phyloP scores from a whole-genome alignment of 2,329 filamentous ascomycete species.

The Apiospora malaysiana region DNA sequence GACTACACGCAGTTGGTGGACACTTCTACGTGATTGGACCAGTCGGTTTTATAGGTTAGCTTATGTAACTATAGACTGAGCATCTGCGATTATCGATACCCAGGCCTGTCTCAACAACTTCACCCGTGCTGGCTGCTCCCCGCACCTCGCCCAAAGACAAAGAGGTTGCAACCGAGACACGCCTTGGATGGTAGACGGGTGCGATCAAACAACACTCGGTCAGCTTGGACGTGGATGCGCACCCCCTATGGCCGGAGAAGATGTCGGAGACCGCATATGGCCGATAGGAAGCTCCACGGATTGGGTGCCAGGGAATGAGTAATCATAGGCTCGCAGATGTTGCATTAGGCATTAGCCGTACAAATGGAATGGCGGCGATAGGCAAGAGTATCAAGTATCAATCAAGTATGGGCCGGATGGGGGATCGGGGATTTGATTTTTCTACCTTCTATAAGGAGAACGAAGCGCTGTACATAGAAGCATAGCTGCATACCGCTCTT shows the following conservation, averaged over 20 bases:
- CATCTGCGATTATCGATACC: neutral
- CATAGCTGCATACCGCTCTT: neutral
- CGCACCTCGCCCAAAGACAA: neutral
- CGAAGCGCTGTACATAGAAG: neutral
- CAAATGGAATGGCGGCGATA: neutral
- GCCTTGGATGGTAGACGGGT: neutral
- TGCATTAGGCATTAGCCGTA: neutral
- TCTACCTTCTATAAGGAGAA: conserved; percentile 3
- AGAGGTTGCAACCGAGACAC: neutral
- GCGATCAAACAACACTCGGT: neutral
- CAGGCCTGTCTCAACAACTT: neutral
- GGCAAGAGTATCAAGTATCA: neutral
- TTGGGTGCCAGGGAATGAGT: conserved; percentile 12
- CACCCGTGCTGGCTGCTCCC: neutral
- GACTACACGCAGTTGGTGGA: no score
- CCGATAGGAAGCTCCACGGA: neutral
- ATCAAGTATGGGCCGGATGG: neutral
- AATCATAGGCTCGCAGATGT: neutral
- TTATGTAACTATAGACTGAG: neutral
- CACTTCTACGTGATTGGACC: neutral
- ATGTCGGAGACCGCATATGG: neutral
- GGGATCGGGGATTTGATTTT: neutral
- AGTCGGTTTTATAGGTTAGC: neutral
- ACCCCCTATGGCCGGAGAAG: conserved; percentile 2
- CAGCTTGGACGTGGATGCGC: neutral